A percentile compares a stretch with the other conserved stretches of the same genome.
Evolutionary conservation across 495 filamentous ascomycete genomes (phyloP).

Genomic region (Glarea lozoyensis): DNA sequence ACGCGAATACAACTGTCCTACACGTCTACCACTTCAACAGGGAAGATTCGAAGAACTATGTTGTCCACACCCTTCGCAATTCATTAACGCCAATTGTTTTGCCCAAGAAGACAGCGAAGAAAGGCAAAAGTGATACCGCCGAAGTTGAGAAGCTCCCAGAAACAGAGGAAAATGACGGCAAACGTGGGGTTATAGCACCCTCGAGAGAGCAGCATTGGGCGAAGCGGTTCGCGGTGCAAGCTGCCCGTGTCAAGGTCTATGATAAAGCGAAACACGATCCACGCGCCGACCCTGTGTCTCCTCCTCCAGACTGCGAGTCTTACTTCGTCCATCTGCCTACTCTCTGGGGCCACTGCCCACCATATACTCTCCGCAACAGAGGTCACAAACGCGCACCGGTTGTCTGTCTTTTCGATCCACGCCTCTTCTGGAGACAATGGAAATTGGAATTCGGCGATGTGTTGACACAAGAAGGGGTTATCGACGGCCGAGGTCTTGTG

Average conservation of each 20-base stretch:
- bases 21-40: constrained; percentile 6
- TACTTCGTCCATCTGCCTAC: constrained; percentile 9
- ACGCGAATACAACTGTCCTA: no score
- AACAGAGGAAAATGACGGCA: no score
- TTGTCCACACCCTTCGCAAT: constrained; percentile 4
- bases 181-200: not conserved
- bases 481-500: constrained; percentile 4
- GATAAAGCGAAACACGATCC: constrained; percentile 5
- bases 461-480: constrained; percentile 3
- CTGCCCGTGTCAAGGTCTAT: not conserved
- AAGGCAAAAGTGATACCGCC: not conserved
- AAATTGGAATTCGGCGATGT: constrained; percentile 8
- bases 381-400: constrained; percentile 1
- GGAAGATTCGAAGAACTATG: constrained; percentile 1
- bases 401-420: not conserved
- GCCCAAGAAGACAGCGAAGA: not conserved
- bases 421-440: not conserved
- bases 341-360: not conserved
- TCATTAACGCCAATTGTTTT: not conserved
- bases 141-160: no score
- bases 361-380: constrained; percentile 5
- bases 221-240: not conserved
- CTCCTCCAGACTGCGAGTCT: no score
- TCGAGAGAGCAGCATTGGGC: not conserved
- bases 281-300: not conserved